phyloP scores from a whole-genome alignment of 1,284 basidiomycete species.

The Limonomyces culmigenus region DNA sequence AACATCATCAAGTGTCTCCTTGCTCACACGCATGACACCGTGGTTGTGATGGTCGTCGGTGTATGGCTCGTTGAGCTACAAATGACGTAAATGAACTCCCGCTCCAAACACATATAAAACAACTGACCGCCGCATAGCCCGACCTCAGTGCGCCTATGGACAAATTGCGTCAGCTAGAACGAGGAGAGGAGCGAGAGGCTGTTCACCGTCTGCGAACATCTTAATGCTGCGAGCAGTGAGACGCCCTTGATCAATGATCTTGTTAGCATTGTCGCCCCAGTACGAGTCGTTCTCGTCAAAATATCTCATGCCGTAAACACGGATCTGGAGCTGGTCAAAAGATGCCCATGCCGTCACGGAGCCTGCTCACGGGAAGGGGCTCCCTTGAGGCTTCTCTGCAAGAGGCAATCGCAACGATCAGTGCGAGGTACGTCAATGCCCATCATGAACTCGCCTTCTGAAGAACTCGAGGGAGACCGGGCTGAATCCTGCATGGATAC shows the following conservation, averaged over 20 bases:
- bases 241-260: constrained; percentile 37
- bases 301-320: constrained; percentile 58
- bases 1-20: constrained; percentile 41
- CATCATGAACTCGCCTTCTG: constrained; percentile 28
- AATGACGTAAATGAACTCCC: no score
- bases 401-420: no score
- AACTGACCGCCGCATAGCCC: no score
- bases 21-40: constrained; percentile 63
- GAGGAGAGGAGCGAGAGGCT: constrained; percentile 1
- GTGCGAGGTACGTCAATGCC: constrained; percentile 4
- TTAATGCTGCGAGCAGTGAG: constrained; percentile 72
- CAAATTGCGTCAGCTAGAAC: no score
- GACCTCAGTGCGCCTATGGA: no score
- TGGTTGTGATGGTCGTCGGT: constrained; percentile 59
- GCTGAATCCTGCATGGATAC: no score
- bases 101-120: no score
- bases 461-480: constrained; percentile 61
- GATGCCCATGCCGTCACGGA: constrained; percentile 10
- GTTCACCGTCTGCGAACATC: constrained; percentile 70
- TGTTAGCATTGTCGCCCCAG: constrained; percentile 52
- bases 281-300: constrained; percentile 58
- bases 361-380: constrained; percentile 35
- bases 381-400: constrained; percentile 39
- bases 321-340: constrained; percentile 30
- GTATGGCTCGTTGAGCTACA: constrained; percentile 62